These are phyloP conservation scores for Naegleria lovaniensis DNA, from an alignment of 208 protist species.

Conservation along the genomic window DNA sequence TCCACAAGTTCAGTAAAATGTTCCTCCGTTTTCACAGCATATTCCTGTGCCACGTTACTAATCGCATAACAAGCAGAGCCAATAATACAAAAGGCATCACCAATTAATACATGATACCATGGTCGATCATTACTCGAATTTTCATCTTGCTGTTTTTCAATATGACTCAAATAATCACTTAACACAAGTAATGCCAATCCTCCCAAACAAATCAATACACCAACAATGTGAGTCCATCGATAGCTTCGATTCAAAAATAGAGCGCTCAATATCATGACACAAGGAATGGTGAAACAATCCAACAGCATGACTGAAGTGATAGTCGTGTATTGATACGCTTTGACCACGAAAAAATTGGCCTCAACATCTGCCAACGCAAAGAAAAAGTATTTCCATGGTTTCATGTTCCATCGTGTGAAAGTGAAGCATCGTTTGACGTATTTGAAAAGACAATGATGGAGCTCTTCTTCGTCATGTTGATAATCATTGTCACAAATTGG, in stretches of 20 bases:
- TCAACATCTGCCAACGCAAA: constrained; percentile 79
- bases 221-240: constrained; percentile 65
- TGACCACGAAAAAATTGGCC: constrained; percentile 81
- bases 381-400: constrained; percentile 72
- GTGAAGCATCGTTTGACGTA: background rate
- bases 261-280: constrained; percentile 72
- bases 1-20: background rate
- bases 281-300: constrained; percentile 81
- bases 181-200: constrained; percentile 62
- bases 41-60: constrained; percentile 81
- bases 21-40: constrained; percentile 53
- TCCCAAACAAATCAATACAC: constrained; percentile 62
- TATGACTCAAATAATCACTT: constrained; percentile 31
- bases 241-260: constrained; percentile 71
- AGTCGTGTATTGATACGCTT: constrained; percentile 83
- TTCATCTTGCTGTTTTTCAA: background rate
- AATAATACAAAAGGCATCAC: constrained; percentile 71
- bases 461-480: background rate
- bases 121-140: background rate
- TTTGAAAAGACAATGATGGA: background rate
- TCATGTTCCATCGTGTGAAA: constrained; percentile 16
- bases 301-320: constrained; percentile 79
- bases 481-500: background rate
- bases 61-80: constrained; percentile 67
- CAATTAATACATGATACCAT: constrained; percentile 45